A percentile compares a stretch with the other conserved stretches of the same genome.
These are phyloP conservation scores for Leptodontidium sp. DNA, from an alignment of 2,329 filamentous ascomycete genomes.

Conservation along the genomic window DNA sequence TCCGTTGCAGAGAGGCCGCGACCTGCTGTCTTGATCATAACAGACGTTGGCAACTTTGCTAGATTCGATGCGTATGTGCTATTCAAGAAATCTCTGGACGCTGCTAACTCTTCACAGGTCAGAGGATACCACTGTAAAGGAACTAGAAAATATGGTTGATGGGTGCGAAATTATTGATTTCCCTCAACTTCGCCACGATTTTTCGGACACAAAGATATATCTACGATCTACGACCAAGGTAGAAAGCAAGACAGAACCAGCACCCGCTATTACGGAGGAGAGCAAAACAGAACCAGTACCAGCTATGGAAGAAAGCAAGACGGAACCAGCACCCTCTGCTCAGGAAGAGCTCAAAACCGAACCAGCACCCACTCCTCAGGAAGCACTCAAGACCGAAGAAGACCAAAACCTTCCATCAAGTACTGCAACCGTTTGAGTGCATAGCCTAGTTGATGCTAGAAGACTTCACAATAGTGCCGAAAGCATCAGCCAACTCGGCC, in stretches of 20 bases:
- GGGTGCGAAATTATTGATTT: constrained; percentile 42
- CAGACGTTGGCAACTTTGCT: constrained; percentile 44
- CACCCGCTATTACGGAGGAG: background rate
- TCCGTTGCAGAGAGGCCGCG: constrained; percentile 35
- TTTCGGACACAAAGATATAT: constrained; percentile 47
- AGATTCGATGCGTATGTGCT: constrained; percentile 38
- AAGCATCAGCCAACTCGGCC: constrained; percentile 68
- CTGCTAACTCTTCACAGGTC: constrained; percentile 26
- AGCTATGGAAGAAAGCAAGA: background rate
- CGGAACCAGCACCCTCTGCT: background rate
- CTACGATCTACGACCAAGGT: constrained; percentile 32
- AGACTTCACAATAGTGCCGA: constrained; percentile 62
- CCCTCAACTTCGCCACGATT: constrained; percentile 45
- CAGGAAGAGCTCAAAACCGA: background rate
- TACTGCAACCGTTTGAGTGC: background rate
- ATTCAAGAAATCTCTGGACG: background rate
- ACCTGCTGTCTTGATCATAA: constrained; percentile 44
- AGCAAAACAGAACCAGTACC: background rate
- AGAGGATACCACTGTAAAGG: constrained; percentile 28
- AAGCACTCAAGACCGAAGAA: background rate
- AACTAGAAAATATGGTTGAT: constrained; percentile 40
- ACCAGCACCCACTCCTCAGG: background rate
- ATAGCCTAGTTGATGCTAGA: constrained; percentile 43
- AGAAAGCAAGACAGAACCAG: background rate
- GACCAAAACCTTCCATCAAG: background rate